Evolutionary conservation across 2,329 filamentous ascomycete genomes (phyloP), one percentile per base, ranked within the genome.

Genomic region (Fusarium subglutinans): DNA sequence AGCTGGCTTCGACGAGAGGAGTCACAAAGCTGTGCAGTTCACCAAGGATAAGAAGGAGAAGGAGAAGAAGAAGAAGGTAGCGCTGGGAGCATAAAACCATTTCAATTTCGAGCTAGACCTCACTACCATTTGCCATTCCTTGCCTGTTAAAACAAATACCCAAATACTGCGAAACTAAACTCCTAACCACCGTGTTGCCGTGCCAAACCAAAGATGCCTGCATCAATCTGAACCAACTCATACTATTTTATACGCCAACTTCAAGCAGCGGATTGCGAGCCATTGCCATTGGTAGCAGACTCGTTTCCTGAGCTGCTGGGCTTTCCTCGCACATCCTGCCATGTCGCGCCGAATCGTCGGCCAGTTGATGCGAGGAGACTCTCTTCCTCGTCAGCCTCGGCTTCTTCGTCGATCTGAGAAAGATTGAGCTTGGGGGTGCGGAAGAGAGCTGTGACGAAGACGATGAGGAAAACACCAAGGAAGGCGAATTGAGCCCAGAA

Each of bases 401-500:
- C 92, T 79, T 98, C 95, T 70, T 96, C 93, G 74, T 98, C 96
- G 13, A 97, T 82, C 78, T 95, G 91, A 51, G 90, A 88, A 63
- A 96, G 87, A 77, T 96, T 90, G 41, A 98, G 83, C 79, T 89
- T 91, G 0, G 96, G 95, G 3, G 94, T 91, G 47, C 93, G 91
- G 87, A 98, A 92, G 1, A 98, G 84, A 7, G 93, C 90, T 2
- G 93, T 93, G 28, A 94, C 67, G 76, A 98, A 93, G 18, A 97
- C 91, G 62, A 98, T 84, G 15, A 98, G 82, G 82, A 97, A 98
- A 26, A 98, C 87, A 40, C 83, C 92, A 48, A 99, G 84, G 84
- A 99, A 98, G 18, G 89, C 93, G 80, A 98, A 98, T 79, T 99
- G 96, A 0, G 95, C 94, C 95, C 95, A 99, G 82, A 98, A 99